Conservation (phyloP, 2,329 filamentous ascomycete genomes). For the Fusarium protoensiforme region DNA sequence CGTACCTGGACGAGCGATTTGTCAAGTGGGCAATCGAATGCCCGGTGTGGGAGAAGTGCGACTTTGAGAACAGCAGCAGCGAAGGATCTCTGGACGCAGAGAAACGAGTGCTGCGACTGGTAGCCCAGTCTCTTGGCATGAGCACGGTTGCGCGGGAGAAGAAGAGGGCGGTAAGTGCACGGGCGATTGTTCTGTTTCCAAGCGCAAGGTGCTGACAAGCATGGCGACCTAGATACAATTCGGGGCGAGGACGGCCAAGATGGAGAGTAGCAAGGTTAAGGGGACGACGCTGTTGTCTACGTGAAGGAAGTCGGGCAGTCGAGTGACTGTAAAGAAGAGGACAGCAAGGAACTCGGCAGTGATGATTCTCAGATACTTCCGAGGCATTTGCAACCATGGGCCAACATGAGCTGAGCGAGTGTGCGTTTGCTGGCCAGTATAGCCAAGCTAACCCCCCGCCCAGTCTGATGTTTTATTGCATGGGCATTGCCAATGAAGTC, state of each 20-base stretch:
- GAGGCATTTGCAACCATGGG: constrained; percentile 58
- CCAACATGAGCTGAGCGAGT: constrained; percentile 39
- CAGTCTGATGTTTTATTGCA: constrained; percentile 31
- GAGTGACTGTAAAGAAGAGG: constrained; percentile 12
- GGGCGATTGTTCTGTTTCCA: neutral
- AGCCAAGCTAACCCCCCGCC: constrained; percentile 60
- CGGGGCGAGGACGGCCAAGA: constrained; percentile 84
- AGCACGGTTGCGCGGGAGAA: constrained; percentile 80
- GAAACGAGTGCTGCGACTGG: constrained; percentile 82
- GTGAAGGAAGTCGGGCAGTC: constrained; percentile 48
- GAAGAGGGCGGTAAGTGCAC: constrained; percentile 80
- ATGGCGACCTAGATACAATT: constrained; percentile 74
- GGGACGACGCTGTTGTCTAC: constrained; percentile 70
- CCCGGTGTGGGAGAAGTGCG: constrained; percentile 88
- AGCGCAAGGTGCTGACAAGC: constrained; percentile 14
- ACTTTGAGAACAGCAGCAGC: constrained; percentile 70
- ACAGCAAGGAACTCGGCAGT: constrained; percentile 55
- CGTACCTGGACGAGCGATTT: constrained; percentile 88
- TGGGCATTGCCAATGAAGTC: constrained; percentile 58
- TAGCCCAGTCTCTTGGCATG: constrained; percentile 82
- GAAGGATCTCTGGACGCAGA: constrained; percentile 71
- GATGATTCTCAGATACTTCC: constrained; percentile 84
- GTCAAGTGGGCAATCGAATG: constrained; percentile 81
- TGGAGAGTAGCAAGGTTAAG: constrained; percentile 76
- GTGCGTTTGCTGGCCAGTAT: constrained; percentile 59